Conservation (phyloP, 352 stramenopile species). For the Plasmopara muralis region DNA sequence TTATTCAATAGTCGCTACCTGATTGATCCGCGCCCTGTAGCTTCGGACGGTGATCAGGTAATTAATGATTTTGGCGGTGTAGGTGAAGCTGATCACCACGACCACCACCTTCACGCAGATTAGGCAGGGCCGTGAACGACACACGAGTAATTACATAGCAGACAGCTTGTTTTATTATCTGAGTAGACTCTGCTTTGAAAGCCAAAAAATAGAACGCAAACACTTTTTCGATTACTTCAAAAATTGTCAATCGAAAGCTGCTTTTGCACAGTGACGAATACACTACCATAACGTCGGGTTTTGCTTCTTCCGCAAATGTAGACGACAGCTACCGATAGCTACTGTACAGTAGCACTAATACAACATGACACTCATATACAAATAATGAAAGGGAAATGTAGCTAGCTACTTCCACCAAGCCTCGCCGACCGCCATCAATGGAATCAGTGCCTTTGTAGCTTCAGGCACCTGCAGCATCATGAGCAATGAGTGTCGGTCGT, state of each 20-base stretch:
- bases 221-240: too few relatives aligned
- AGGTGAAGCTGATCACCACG: not conserved
- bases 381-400: not conserved
- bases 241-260: not conserved
- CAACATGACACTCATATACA: too few relatives aligned
- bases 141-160: not conserved
- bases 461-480: conserved; percentile 60
- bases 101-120: conserved; percentile 51
- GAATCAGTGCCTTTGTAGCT: conserved; percentile 40
- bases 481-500: conserved; percentile 54
- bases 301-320: too few relatives aligned
- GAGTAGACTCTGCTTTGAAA: too few relatives aligned
- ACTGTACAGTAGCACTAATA: too few relatives aligned
- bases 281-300: too few relatives aligned
- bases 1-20: conserved; percentile 43
- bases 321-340: too few relatives aligned
- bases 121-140: conserved; percentile 22
- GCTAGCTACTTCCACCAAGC: conserved; percentile 18
- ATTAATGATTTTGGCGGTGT: conserved; percentile 52
- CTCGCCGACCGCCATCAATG: conserved; percentile 53
- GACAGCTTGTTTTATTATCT: too few relatives aligned
- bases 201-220: too few relatives aligned
- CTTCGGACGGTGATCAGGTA: conserved; percentile 42
- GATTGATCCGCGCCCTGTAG: conserved; percentile 44
- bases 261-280: not conserved